Conservation (phyloP, 108 stramenopile species). For the Pseudonitzschia multiseries region DNA sequence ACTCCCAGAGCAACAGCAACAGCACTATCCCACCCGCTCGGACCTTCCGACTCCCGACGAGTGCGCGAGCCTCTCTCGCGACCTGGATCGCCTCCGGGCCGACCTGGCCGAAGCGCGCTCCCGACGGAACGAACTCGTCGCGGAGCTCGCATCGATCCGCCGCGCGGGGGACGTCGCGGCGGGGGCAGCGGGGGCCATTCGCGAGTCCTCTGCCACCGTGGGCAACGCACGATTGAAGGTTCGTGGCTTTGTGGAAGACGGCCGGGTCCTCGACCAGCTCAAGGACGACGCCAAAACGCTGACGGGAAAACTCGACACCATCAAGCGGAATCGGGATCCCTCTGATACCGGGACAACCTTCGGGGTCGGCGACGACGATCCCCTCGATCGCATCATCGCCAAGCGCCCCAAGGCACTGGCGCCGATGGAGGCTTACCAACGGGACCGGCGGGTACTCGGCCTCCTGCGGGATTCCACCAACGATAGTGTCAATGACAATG, state of each 20-base stretch:
- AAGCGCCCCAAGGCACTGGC: slow-evolving; percentile 14
- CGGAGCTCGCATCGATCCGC: background rate
- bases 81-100: background rate
- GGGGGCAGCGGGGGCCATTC: background rate
- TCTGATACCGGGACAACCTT: background rate
- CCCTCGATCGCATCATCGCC: background rate
- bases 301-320: slow-evolving; percentile 10
- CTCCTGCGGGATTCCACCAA: slow-evolving; percentile 6
- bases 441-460: slow-evolving; percentile 15
- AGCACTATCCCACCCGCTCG: background rate
- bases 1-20: background rate
- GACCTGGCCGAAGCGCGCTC: background rate
- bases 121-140: background rate
- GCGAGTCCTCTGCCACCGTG: background rate
- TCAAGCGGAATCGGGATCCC: background rate
- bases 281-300: slow-evolving; percentile 3
- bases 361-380: background rate
- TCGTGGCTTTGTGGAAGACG: background rate
- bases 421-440: slow-evolving; percentile 27
- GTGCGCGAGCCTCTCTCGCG: background rate
- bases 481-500: background rate
- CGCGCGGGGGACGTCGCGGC: background rate
- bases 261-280: background rate
- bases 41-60: background rate
- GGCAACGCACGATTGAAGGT: background rate